A percentile compares a stretch with the other conserved stretches of the same genome.
phyloP scores from a whole-genome alignment of 306 rosid species.

The Pueraria montana region DNA sequence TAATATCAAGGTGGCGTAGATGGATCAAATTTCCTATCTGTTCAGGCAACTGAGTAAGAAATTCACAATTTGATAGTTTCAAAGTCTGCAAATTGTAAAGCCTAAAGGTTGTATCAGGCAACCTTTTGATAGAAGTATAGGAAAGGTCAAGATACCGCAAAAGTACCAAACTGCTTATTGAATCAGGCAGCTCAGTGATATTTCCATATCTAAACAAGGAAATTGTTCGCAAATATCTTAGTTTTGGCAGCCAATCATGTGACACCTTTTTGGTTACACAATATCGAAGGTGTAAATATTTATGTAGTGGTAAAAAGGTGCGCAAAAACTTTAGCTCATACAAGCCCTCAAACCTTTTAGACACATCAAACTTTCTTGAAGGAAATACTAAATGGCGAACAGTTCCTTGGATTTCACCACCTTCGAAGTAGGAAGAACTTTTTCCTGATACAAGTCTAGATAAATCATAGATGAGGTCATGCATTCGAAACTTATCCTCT shows the following conservation, averaged over 20 bases:
- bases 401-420: not conserved
- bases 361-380: not conserved
- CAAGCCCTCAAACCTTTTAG: not conserved
- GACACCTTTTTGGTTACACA: not conserved
- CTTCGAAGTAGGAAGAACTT: not conserved
- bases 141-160: not conserved
- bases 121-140: not conserved
- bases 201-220: not conserved
- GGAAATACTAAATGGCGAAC: not conserved
- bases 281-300: no score
- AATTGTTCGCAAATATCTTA: not conserved
- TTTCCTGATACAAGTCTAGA: not conserved
- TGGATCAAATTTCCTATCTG: not conserved
- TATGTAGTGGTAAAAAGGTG: not conserved
- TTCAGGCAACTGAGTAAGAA: not conserved
- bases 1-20: not conserved
- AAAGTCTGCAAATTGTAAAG: not conserved
- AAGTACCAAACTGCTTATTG: not conserved
- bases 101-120: not conserved
- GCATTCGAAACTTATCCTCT: not conserved
- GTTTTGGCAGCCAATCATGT: not conserved
- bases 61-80: not conserved
- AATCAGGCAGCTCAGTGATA: no score
- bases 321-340: not conserved
- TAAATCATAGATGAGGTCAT: not conserved